phyloP scores from a whole-genome alignment of 371 early-diverging fungal species.

The Rhizopus stolonifer region DNA sequence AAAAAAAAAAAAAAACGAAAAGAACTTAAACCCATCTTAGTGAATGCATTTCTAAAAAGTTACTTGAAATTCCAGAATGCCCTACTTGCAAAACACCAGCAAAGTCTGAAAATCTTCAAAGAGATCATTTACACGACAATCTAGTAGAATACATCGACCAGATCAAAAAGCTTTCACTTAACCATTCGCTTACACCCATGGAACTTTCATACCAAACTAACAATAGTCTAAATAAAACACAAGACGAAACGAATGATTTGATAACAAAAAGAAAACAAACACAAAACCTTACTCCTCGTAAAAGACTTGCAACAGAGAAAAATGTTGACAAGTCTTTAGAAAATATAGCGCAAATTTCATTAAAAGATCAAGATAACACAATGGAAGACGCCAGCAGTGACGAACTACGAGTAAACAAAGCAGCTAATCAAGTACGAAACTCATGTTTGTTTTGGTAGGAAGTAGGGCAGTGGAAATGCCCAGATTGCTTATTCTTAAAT shows the following conservation, averaged over 20 bases:
- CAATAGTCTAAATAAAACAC: background rate
- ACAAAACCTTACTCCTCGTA: background rate
- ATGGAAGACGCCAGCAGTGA: background rate
- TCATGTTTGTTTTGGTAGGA: too few species aligned
- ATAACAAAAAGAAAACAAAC: background rate
- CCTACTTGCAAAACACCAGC: constrained; percentile 16
- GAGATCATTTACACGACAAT: constrained; percentile 8
- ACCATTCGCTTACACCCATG: constrained; percentile 4
- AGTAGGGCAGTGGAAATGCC: constrained; percentile 15
- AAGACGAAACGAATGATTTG: background rate
- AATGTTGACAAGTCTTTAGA: background rate
- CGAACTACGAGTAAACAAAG: background rate
- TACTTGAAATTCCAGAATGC: background rate
- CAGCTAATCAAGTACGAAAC: background rate
- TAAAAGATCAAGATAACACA: background rate
- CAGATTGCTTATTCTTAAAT: constrained; percentile 13
- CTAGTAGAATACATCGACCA: constrained; percentile 6
- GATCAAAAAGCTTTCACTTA: constrained; percentile 5
- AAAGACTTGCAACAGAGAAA: background rate
- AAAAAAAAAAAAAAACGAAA: too few species aligned
- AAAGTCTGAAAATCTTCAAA: background rate
- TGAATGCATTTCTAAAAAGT: constrained; percentile 5
- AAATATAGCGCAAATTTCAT: background rate
- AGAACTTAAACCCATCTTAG: too few species aligned
- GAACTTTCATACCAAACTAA: background rate